Evolutionary conservation across 1,139 yeast genomes (phyloP), one percentile per base, ranked within the genome.

Genomic region (Blastobotrys persicus): DNA sequence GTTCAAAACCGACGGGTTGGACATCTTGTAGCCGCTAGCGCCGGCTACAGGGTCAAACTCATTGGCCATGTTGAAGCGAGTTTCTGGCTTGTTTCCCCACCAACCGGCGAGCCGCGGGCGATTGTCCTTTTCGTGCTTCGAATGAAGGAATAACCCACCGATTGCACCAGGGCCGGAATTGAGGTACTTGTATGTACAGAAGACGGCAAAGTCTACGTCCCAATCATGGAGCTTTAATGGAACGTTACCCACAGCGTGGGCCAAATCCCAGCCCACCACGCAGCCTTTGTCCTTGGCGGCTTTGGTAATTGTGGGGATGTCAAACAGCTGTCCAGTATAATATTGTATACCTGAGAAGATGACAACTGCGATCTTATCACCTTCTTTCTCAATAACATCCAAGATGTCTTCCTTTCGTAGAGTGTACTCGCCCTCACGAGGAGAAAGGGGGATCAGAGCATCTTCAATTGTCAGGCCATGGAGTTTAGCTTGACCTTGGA

Each of bases 131-230:
- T 62, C 47, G 69, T 59, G 61, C 62, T 70, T 56, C 32, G 79
- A 74, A 64, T 88, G 80, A 23, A 89, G 84, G 61, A 80, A 89
- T 20, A 87, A 76, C 0, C 95, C 95, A 2, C 88, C 95, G 58
- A 88, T 86, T 4, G 83, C 89, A 39, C 97, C 98, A 0, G 97
- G 97, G 0, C 98, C 98, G 3, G 95, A 69, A 64, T 91, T 91
- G 58, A 91, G 70, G 64, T 91, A 91, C 67, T 91, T 91, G 73
- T 91, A 91, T 2, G 94, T 83, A 65, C 98, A 91, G 88, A 96
- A 91, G 13, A 81, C 88, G 0, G 97, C 98, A 71, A 91, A 89
- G 67, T 91, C 98, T 1, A 87, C 94, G 46, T 76, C 72, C 96
- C 97, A 89, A 45, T 85, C 88, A 63, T 91, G 97, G 46, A 91